Base-by-base conservation (phyloP, 208 protist genomes). In the Herpetomonas samuelpessoai region DNA sequence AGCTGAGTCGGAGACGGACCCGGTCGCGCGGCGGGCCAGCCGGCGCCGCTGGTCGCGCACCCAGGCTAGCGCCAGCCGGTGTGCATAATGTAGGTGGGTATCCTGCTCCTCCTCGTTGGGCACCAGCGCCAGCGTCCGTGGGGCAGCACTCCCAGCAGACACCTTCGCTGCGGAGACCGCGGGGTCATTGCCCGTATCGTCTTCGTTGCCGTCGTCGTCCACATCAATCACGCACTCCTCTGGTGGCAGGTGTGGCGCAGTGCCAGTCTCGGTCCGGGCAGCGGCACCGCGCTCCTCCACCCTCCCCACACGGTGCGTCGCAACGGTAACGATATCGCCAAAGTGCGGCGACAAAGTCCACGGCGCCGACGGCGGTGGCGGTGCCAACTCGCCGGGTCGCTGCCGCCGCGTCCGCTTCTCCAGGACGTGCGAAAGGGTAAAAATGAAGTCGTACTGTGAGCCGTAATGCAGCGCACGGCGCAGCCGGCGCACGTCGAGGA, bases 271-370 rank as follows among this genome's bases (percentile, higher is more conserved):
- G 57, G 24, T 14, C 7, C 6, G 14, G 27, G 14, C 50, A 16
- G 26, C 30, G 27, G 27, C 27, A 16, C 52, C 27, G 10, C 26
- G 26, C 16, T 68, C 39, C 29, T 69, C 64, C 25, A 91, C 66
- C 0, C 47, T 62, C 21, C 83, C 81, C 25, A 92, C 74, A 22
- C 85, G 88, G 45, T 92, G 67, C 7, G 87, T 86, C 2, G 83
- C 83, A 12, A 95, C 71, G 21, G 82, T 79, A 12, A 91, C 72
- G 35, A 95, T 71, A 31, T 88, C 74, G 50, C 62, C 51, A 53
- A 86, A 92, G 61, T 85, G 79, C 1, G 72, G 74, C 1, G 88
- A 95, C 38, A 95, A 65, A 29, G 85, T 95, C 86, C 88, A 95
- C 25, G 80, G 71, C 2, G 84, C 84, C n/a, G 81, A 65, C 2